Evolutionary conservation across 768 basidiomycete species (phyloP).

Genomic region (Vararia minispora): DNA sequence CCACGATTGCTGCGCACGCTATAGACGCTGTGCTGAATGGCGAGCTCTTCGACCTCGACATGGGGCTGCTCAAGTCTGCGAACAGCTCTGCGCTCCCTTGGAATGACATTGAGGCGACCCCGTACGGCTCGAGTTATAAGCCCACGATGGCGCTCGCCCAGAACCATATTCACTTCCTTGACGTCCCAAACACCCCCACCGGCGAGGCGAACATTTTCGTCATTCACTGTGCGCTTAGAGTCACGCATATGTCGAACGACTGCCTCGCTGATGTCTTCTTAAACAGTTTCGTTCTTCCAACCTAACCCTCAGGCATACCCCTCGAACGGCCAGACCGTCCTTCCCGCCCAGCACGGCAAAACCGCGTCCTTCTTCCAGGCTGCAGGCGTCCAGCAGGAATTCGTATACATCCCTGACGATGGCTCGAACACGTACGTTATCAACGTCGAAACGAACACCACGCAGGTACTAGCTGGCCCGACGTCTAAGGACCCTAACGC

Average conservation of each 20-base stretch:
- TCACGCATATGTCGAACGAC: background rate
- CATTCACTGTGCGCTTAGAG: constrained; percentile 62
- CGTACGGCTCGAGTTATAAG: constrained; percentile 42
- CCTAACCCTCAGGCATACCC: constrained; percentile 52
- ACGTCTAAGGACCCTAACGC: constrained; percentile 45
- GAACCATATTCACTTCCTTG: constrained; percentile 79
- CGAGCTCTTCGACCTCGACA: constrained; percentile 59
- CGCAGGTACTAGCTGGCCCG: constrained; percentile 49
- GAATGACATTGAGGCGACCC: constrained; percentile 46
- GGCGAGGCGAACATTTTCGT: constrained; percentile 75
- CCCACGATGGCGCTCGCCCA: constrained; percentile 76
- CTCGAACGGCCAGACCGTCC: constrained; percentile 30
- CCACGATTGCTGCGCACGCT: background rate
- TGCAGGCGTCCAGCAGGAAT: constrained; percentile 52
- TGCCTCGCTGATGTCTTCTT: background rate
- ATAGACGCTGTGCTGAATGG: constrained; percentile 59
- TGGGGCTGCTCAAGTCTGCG: constrained; percentile 53
- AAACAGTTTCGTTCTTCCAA: constrained; percentile 69
- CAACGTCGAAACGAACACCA: constrained; percentile 64
- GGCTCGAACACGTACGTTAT: constrained; percentile 62
- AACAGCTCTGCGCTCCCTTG: constrained; percentile 49
- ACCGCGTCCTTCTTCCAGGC: constrained; percentile 59
- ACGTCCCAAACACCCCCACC: constrained; percentile 53
- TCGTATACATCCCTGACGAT: constrained; percentile 72
- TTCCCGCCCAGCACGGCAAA: constrained; percentile 62